These are phyloP conservation scores for Lipomyces lipofer DNA, from an alignment of 805 yeast genomes.

Conservation along the genomic window DNA sequence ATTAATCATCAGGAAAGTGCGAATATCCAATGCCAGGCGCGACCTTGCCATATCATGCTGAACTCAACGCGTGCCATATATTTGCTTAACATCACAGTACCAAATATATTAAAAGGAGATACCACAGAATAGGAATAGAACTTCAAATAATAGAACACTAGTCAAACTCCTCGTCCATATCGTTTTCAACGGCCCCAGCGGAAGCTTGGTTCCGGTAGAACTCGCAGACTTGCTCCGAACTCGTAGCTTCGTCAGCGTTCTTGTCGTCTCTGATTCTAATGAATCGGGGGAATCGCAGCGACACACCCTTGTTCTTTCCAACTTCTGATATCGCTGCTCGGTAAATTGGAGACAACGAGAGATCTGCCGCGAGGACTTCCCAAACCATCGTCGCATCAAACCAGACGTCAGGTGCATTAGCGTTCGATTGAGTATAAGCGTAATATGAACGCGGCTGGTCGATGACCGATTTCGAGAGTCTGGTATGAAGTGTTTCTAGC, in stretches of 20 bases:
- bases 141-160: too few species aligned
- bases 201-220: conserved; percentile 67
- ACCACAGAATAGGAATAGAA: too few species aligned
- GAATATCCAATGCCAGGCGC: too few species aligned
- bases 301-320: conserved; percentile 69
- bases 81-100: too few species aligned
- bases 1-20: too few species aligned
- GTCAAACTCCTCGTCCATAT: conserved; percentile 12
- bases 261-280: conserved; percentile 83
- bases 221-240: conserved; percentile 79
- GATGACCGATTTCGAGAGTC: conserved; percentile 67
- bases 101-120: too few species aligned
- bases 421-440: conserved; percentile 56
- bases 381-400: conserved; percentile 81
- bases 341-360: conserved; percentile 83
- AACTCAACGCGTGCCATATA: too few species aligned
- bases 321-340: conserved; percentile 74
- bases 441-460: conserved; percentile 64
- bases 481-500: conserved; percentile 58
- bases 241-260: conserved; percentile 80
- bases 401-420: conserved; percentile 91
- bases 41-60: too few species aligned
- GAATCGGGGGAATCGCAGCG: conserved; percentile 86
- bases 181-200: conserved; percentile 9
- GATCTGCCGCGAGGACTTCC: conserved; percentile 89